Base-by-base conservation (phyloP, 805 yeast species). In the Priceomyces melissophilus region DNA sequence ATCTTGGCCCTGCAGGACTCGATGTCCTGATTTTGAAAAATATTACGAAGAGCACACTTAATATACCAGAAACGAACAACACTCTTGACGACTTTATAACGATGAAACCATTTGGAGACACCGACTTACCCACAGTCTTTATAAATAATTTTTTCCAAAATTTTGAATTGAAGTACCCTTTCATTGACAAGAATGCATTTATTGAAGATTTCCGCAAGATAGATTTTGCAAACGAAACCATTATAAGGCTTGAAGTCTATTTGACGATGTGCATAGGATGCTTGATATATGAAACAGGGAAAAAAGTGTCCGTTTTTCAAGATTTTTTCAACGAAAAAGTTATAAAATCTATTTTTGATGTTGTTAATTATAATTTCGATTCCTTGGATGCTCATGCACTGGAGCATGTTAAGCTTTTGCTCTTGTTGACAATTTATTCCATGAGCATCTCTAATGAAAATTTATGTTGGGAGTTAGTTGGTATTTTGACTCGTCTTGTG, bases 191-290 rank as follows among this genome's bases (percentile, higher is more conserved):
- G 38, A 43, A 40, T 7, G 40, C 30, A 23, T 53, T 63, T 30
- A 20, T 60, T 33, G 41, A 41, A n/a, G 50, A 46, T 17, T 49
- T 68, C 38, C 43, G 45, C 4, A 46, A 46, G n/a, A 50, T 65
- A 17, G 58, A 64, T 35, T 69, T 69, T 41, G 38, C 45, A 12
- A 52, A 53, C 30, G 74, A 69, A 43, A 52, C 65, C 4, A 64
- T 69, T 34, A 59, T 69, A 14, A 60, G 58, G 44, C 49, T 68
- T 43, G 71, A 68, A 44, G 50, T 63, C 13, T 69, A 67, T 49
- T 44, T 69, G 39, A 50, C 69, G 30, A 49, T 69, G 57, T 57
- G 68, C 40, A 63, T 66, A 16, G 73, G 73, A 8, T 64, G 73
- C 44, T 49, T 66, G 31, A 49, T 68, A 5, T 54, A 58, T 42